A percentile compares a stretch with the other conserved stretches of the same genome.
Conservation (phyloP, 352 stramenopile species). For the Paralagenidium karlingii region DNA sequence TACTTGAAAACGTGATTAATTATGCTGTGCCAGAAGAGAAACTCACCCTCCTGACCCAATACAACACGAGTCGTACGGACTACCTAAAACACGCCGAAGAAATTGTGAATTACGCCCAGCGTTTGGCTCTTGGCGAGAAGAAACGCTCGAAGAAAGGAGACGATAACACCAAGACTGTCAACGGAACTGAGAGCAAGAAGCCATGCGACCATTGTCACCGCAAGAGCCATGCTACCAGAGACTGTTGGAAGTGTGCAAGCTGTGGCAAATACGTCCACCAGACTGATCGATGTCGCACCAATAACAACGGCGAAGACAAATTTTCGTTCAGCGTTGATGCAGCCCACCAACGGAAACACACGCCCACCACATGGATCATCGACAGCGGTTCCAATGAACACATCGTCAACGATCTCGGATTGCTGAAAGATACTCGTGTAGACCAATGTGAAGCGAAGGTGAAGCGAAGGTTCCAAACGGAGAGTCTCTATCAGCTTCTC, state of each 20-base stretch:
- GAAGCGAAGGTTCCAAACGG: background rate
- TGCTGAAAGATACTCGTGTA: background rate
- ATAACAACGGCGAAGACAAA: too few relatives aligned
- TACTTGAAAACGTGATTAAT: background rate
- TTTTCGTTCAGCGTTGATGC: background rate
- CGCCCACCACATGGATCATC: background rate
- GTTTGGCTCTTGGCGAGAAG: too few relatives aligned
- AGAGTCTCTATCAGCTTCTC: background rate
- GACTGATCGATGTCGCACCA: too few relatives aligned
- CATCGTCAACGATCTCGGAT: background rate
- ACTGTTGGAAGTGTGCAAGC: background rate
- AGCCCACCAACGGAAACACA: background rate
- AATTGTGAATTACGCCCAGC: background rate
- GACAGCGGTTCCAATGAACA: background rate
- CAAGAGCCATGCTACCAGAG: background rate
- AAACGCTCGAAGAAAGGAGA: too few relatives aligned
- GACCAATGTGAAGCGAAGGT: too few relatives aligned
- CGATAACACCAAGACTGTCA: too few relatives aligned
- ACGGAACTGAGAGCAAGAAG: too few relatives aligned
- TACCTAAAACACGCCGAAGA: background rate
- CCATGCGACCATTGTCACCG: too few relatives aligned
- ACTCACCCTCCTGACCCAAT: background rate
- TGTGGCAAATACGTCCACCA: too few relatives aligned
- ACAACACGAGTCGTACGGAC: background rate
- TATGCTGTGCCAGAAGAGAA: background rate